These are phyloP conservation scores for Symmetrospora coprosmae DNA, from an alignment of 768 basidiomycete genomes.

Conservation along the genomic window DNA sequence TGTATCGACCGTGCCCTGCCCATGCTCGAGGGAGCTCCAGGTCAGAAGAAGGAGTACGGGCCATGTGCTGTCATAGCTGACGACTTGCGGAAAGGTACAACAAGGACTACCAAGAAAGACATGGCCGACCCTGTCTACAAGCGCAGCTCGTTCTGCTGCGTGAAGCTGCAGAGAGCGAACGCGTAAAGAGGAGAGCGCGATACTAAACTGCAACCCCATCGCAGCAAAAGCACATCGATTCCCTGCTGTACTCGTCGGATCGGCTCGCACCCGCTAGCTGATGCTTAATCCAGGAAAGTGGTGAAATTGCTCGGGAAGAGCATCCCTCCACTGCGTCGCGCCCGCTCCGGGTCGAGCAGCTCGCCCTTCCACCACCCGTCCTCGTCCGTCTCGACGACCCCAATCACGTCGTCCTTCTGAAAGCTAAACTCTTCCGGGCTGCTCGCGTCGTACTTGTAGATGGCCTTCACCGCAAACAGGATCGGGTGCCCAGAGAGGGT, in stretches of 20 bases:
- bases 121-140: too few species aligned
- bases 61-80: too few species aligned
- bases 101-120: too few species aligned
- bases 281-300: constrained; percentile 1
- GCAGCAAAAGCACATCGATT: neutral
- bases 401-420: constrained; percentile 86
- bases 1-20: too few species aligned
- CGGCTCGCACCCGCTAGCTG: neutral
- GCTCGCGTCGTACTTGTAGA: constrained; percentile 71
- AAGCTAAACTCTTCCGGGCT: constrained; percentile 93
- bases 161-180: too few species aligned
- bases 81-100: too few species aligned
- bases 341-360: constrained; percentile 50
- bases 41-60: too few species aligned
- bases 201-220: neutral
- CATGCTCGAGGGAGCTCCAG: too few species aligned
- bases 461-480: constrained; percentile 79
- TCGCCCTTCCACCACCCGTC: constrained; percentile 98
- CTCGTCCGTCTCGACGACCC: constrained; percentile 43
- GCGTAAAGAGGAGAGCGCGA: too few species aligned
- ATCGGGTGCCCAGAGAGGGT: constrained; percentile 71
- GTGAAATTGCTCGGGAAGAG: constrained; percentile 34
- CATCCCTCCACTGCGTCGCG: constrained; percentile 21
- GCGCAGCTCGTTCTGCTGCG: too few species aligned
- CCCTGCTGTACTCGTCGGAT: neutral